phyloP scores from a whole-genome alignment of 305 asterid species.

The Solanum aculeatissimum region DNA sequence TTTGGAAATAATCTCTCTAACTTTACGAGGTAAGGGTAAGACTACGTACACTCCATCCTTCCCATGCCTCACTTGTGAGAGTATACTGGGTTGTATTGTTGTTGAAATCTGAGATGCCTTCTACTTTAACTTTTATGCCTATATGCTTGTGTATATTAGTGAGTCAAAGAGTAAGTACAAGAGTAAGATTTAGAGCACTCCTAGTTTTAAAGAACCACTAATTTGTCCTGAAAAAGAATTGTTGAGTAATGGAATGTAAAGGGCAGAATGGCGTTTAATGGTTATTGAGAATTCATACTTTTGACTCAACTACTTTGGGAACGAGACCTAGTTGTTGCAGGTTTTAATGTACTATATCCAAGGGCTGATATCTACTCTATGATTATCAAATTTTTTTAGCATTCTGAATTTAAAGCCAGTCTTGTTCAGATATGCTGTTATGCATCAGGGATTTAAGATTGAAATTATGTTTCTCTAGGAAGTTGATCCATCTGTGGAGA shows the following conservation, averaged over 20 bases:
- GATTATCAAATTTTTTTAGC: neutral
- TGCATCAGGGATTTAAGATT: neutral
- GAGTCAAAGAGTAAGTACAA: neutral
- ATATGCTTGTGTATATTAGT: neutral
- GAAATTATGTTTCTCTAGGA: conserved; percentile 36
- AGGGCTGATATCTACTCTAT: neutral
- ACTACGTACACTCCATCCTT: neutral
- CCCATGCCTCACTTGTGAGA: neutral
- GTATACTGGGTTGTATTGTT: neutral
- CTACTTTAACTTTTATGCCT: neutral
- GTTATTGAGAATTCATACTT: neutral
- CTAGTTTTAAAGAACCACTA: neutral
- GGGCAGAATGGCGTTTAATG: neutral
- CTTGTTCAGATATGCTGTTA: neutral
- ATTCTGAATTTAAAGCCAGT: neutral
- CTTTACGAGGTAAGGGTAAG: too few relatives aligned
- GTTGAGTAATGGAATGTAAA: neutral
- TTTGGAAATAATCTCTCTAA: too few relatives aligned
- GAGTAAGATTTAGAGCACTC: neutral
- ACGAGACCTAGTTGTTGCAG: neutral
- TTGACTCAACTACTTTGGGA: neutral
- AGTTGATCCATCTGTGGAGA: conserved; percentile 87
- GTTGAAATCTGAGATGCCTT: neutral
- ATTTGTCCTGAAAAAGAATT: neutral
- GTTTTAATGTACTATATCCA: neutral